Evolutionary conservation across 192 early-diverging fungal genomes (phyloP), one percentile per base, ranked within the genome.

Genomic region (Coemansia sp.): DNA sequence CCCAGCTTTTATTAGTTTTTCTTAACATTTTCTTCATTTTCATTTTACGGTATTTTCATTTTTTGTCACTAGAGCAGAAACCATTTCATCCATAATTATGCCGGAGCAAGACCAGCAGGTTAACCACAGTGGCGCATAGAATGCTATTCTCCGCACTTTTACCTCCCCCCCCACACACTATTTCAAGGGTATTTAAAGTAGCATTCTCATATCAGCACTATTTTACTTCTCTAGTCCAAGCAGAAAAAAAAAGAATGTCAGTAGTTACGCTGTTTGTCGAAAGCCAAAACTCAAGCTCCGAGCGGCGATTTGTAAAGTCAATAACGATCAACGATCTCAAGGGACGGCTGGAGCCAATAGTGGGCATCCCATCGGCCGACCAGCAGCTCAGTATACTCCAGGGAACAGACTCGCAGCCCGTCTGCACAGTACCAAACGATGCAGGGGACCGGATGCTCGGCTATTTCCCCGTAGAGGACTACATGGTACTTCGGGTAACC

Each of bases 221-320:
- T 32, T 32, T 32, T 32, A 32, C 4, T 32, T 2, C 32, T 32
- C 32, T 32, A 32, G 32, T 32, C 32, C 32, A 32, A 32, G 32
- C 32, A 4, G 32, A 56, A 56, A 40, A 56, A 40, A 39, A 10
- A 48, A 43, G 8, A 46, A 71, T 71, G 69, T 57, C 94, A 5
- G 90, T 96, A n/a, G 89, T 98, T 45, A 98, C 89, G 11, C 71
- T 98, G 49, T 95, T 95, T 79, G 91, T 98, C 14, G 87, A 90
- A 41, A 92, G 89, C 68, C 88, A 94, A 43, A 90, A 88, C 64
- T 85, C 90, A 63, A 84, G 86, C 60, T 92, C 93, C 12, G 97
- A 99, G 85, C 85, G 95, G 57, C 87, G 97, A 4, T 92, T 99
- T 63, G 91, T 93, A 62, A 71, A 63, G 38, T 70, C 65, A 8